Evolutionary conservation across 2,329 filamentous ascomycete species (phyloP).

Genomic region (Emmonsia crescens): DNA sequence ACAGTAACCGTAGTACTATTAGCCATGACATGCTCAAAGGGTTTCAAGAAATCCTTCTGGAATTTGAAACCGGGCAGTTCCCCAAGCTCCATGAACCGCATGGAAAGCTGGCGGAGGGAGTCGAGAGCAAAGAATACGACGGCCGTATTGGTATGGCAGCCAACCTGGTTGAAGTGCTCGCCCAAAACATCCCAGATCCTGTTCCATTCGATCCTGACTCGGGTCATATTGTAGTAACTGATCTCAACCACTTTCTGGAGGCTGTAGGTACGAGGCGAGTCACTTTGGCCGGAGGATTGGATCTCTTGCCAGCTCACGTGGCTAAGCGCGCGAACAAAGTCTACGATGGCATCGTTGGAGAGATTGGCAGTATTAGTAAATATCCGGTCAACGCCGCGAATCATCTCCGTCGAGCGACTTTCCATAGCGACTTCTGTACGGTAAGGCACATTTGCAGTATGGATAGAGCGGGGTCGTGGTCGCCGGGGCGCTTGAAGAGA

Average conservation of each 20-base stretch:
- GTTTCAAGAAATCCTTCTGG: constrained; percentile 97
- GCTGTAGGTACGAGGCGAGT: constrained; percentile 92
- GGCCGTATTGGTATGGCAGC: constrained; percentile 89
- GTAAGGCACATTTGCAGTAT: constrained; percentile 44
- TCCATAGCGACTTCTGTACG: constrained; percentile 80
- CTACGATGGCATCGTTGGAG: constrained; percentile 85
- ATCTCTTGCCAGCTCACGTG: constrained; percentile 99
- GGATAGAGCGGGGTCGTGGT: constrained; percentile 35
- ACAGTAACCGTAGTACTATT: constrained; percentile 86
- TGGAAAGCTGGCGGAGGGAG: constrained; percentile 86
- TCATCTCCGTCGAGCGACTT: constrained; percentile 82
- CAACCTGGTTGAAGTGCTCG: constrained; percentile 95
- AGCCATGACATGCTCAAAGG: constrained; percentile 93
- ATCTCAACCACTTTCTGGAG: constrained; percentile 97
- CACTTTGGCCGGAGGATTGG: constrained; percentile 89
- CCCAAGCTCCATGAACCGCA: constrained; percentile 98
- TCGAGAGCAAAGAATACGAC: constrained; percentile 98
- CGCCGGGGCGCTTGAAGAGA: constrained; percentile 50
- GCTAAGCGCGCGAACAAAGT: constrained; percentile 83
- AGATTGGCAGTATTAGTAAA: constrained; percentile 94
- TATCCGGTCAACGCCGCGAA: constrained; percentile 86
- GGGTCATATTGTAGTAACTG: constrained; percentile 98
- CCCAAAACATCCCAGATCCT: constrained; percentile 97
- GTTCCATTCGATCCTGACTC: constrained; percentile 96
- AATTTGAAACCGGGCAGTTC: constrained; percentile 98